Evolutionary conservation across 176 grass and related monocot genomes (phyloP).

Genomic region (Bolboschoenus planiculmis): DNA sequence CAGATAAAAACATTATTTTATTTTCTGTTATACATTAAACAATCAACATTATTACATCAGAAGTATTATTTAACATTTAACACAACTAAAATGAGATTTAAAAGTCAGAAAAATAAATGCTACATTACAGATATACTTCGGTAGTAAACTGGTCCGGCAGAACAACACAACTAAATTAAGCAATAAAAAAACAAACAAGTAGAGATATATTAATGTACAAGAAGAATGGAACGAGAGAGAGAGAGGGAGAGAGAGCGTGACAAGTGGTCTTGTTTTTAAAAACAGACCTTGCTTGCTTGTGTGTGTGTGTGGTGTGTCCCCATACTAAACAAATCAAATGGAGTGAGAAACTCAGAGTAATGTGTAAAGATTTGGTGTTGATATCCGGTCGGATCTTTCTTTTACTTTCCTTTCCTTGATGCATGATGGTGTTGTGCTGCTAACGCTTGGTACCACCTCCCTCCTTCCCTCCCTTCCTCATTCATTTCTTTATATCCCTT

Average conservation of each 20-base stretch:
- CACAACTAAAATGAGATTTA: too few relatives aligned
- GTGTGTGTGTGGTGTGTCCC: constrained; percentile 34
- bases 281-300: constrained; percentile 53
- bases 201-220: neutral
- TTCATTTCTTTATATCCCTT: constrained; percentile 35
- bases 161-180: neutral
- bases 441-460: neutral
- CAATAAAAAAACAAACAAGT: neutral
- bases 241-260: constrained; percentile 32
- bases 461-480: constrained; percentile 18
- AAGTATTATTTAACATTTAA: too few relatives aligned
- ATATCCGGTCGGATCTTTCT: constrained; percentile 81
- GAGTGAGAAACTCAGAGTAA: neutral
- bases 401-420: constrained; percentile 48
- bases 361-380: constrained; percentile 42
- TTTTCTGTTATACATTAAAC: too few relatives aligned
- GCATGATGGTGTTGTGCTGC: constrained; percentile 17
- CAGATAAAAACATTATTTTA: too few relatives aligned
- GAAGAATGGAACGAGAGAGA: neutral
- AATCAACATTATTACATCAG: too few relatives aligned
- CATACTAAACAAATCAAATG: constrained; percentile 21
- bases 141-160: too few relatives aligned
- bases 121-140: too few relatives aligned
- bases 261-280: constrained; percentile 25
- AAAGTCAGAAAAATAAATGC: too few relatives aligned